Base-by-base conservation (phyloP, 108 stramenopile genomes). In the Heterococcus sp. region DNA sequence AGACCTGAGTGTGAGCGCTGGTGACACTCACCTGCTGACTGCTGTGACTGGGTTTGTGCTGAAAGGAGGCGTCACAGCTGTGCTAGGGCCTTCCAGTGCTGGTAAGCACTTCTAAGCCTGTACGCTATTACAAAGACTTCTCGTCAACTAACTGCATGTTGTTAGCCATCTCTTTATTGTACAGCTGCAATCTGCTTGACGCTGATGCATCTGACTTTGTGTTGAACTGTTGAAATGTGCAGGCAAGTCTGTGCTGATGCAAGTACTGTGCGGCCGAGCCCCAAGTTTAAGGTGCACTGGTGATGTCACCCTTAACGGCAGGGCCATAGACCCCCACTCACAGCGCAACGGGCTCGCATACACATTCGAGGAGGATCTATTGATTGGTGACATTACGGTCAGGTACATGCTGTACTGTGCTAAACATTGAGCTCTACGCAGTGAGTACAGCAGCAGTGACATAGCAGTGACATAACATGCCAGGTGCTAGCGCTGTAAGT, bases 41-140 rank as follows among this genome's bases (percentile, higher is more conserved):
- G 73, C 84, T 36, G 83, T 86, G 63, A 84, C 83, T n/a, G 85
- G 85, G n/a, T 86, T 78, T 74, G 85, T 84, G 2, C 78, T 86
- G n/a, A 84, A 84, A 64, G 85, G 85, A 72, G 75, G 83, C 35
- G 79, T 79, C 14, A 83, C 76, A 27, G 82, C 82, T 26, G 68
- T 83, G 28, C 72, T 79, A 1, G 82, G 76, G 8, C 75, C 79
- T 58, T 80, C 79, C 3, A 69, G 46, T 21, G 8, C 46, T 58
- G 46, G 46, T 58, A 58, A 27, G 82, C 82, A 14, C 38, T 83
- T 33, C 72, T 79, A 1, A 78, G 76, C 14, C 75, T 72, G 39
- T 80, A 71, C 3, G 72, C 14, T 21, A 14, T 21, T 58, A 21
- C 14, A 14, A 58, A 58, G 46, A 21, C 46, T 21, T 14, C 8